Conservation (phyloP, 495 filamentous ascomycete species). For the Xylaria telfairii region DNA sequence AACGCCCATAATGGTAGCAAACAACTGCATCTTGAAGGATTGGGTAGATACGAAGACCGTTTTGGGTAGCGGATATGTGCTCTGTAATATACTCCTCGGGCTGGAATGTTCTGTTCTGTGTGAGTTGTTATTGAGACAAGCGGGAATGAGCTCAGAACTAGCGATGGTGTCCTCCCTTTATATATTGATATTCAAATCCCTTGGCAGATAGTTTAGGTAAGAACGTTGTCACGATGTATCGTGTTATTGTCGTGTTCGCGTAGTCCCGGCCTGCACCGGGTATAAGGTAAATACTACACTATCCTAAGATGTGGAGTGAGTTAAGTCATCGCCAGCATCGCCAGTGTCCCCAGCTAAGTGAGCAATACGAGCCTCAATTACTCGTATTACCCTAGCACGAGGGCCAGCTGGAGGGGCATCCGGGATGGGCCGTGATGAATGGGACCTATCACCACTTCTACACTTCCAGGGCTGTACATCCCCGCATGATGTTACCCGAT, state of each 20-base stretch:
- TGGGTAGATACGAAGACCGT: neutral
- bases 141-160: neutral
- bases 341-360: conserved; percentile 9
- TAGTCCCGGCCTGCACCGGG: conserved; percentile 11
- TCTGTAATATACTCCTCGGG: neutral
- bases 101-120: conserved; percentile 2
- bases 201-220: neutral
- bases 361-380: conserved; percentile 35
- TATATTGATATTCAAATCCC: conserved; percentile 1
- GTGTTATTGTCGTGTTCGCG: conserved; percentile 7
- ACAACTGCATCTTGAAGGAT: conserved; percentile 37
- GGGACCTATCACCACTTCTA: conserved; percentile 2
- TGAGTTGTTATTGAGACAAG: neutral
- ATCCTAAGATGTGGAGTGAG: conserved; percentile 6
- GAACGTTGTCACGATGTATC: neutral
- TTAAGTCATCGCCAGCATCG: conserved; percentile 21
- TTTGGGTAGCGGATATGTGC: neutral
- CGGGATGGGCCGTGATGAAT: neutral
- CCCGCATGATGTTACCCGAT: conserved; percentile 1
- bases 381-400: conserved; percentile 38
- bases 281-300: neutral
- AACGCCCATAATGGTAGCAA: conserved; percentile 30
- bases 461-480: neutral
- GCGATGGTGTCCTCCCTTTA: conserved; percentile 9
- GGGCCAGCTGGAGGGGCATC: conserved; percentile 24